phyloP scores from a whole-genome alignment of 176 grass and related monocot genomes.

The Saccharum spontaneum region DNA sequence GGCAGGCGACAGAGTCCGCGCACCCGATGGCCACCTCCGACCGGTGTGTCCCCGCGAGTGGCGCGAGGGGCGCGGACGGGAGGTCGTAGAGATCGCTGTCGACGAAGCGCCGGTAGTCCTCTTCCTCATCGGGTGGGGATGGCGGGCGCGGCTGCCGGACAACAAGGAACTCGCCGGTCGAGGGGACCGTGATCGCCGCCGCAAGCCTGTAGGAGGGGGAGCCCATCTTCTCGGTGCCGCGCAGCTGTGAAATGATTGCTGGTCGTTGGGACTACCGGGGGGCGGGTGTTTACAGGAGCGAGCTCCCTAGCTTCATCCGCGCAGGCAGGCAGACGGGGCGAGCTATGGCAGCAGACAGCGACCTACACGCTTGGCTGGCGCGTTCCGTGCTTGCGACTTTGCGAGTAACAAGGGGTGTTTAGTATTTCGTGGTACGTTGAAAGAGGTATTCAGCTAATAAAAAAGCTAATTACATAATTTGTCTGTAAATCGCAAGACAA shows the following conservation, averaged over 20 bases:
- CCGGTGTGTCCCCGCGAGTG: slow-evolving; percentile 18
- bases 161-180: slow-evolving; percentile 64
- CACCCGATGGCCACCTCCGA: slow-evolving; percentile 41
- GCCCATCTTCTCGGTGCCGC: slow-evolving; percentile 38
- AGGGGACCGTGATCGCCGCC: slow-evolving; percentile 56
- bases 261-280: not conserved
- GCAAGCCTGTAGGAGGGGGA: slow-evolving; percentile 43
- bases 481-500: too few relatives aligned
- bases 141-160: slow-evolving; percentile 55
- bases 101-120: slow-evolving; percentile 61
- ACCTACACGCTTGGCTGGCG: not conserved
- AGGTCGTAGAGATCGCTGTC: slow-evolving; percentile 96
- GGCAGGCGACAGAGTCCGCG: slow-evolving; percentile 34
- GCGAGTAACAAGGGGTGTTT: too few relatives aligned
- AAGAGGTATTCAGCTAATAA: too few relatives aligned
- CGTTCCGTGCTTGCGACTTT: not conserved
- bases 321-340: not conserved
- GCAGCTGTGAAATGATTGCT: not conserved
- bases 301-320: slow-evolving; percentile 11
- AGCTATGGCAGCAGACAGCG: not conserved
- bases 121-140: slow-evolving; percentile 39
- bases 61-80: slow-evolving; percentile 56
- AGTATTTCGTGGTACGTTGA: too few relatives aligned
- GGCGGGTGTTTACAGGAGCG: not conserved
- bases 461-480: too few relatives aligned